phyloP scores from a whole-genome alignment of 176 grass and related monocot genomes.

The Lolium rigidum region DNA sequence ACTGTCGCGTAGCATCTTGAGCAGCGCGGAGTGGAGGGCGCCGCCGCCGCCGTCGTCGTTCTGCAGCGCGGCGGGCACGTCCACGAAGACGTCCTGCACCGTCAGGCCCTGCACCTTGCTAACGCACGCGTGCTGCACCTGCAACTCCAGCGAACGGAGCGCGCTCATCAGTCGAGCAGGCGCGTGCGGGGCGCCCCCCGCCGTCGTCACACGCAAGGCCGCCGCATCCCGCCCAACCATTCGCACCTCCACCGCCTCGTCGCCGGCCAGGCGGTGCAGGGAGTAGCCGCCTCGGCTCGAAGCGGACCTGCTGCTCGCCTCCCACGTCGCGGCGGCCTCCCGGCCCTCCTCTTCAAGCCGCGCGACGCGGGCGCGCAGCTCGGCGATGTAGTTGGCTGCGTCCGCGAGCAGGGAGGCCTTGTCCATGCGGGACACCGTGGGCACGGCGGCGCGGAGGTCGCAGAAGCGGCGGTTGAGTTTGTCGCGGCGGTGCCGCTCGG shows the following conservation, averaged over 20 bases:
- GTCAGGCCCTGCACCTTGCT: background rate
- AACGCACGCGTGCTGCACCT: constrained; percentile 18
- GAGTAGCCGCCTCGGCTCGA: background rate
- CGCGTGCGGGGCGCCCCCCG: background rate
- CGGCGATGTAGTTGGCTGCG: background rate
- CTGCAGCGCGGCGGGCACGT: background rate
- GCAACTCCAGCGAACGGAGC: background rate
- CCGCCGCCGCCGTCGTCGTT: constrained; percentile 3
- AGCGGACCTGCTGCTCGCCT: background rate
- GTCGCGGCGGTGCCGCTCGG: constrained; percentile 8
- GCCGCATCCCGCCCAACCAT: background rate
- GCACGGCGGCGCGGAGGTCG: constrained; percentile 10
- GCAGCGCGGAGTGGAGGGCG: background rate
- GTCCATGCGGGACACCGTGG: constrained; percentile 7
- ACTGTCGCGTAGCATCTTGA: background rate
- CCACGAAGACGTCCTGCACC: constrained; percentile 12
- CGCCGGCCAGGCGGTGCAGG: background rate
- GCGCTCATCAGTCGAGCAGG: background rate
- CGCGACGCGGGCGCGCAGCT: constrained; percentile 3
- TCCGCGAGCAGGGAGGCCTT: constrained; percentile 9
- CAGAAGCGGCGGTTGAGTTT: constrained; percentile 2
- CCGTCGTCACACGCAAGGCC: background rate
- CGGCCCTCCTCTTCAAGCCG: background rate
- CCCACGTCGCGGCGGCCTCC: background rate
- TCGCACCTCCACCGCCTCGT: background rate